A percentile compares a stretch with the other conserved stretches of the same genome.
These are phyloP conservation scores for Suillus sp. DNA, from an alignment of 768 basidiomycete species.

Conservation along the genomic window DNA sequence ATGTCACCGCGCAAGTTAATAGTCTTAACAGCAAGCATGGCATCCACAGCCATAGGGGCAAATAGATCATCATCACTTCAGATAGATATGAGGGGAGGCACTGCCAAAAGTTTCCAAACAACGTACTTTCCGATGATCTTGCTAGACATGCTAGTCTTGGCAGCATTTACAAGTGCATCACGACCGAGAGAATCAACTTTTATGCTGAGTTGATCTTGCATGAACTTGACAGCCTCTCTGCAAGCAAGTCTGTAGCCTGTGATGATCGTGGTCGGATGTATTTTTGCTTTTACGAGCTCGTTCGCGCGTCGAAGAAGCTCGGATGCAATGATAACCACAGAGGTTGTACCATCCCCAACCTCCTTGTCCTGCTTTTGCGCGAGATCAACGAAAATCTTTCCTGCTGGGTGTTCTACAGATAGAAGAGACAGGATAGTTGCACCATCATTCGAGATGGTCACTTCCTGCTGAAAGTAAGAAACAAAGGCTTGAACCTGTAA, in stretches of 20 bases:
- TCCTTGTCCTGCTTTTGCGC: constrained; percentile 99
- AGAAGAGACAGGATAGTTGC: constrained; percentile 96
- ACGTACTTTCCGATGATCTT: constrained; percentile 97
- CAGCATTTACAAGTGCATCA: constrained; percentile 92
- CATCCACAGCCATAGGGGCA: constrained; percentile 98
- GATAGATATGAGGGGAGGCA: constrained; percentile 4
- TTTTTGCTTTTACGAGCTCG: constrained; percentile 96
- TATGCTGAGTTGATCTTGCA: constrained; percentile 96
- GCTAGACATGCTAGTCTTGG: constrained; percentile 98
- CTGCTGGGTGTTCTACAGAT: constrained; percentile 95
- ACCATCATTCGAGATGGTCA: constrained; percentile 99
- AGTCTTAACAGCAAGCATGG: constrained; percentile 96
- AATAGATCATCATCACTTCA: constrained; percentile 94
- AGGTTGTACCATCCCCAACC: constrained; percentile 98
- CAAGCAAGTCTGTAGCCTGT: constrained; percentile 97
- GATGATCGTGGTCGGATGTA: constrained; percentile 99
- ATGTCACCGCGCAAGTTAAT: constrained; percentile 92
- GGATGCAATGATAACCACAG: constrained; percentile 97
- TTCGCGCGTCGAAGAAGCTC: constrained; percentile 95
- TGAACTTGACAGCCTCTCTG: constrained; percentile 95
- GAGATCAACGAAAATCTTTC: constrained; percentile 95
- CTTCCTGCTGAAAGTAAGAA: constrained; percentile 63
- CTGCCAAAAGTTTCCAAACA: constrained; percentile 8
- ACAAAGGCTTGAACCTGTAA: background rate
- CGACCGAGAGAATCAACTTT: constrained; percentile 92